Evolutionary conservation across 2,329 filamentous ascomycete species (phyloP).

Genomic region (Incumbomyces delicatus): DNA sequence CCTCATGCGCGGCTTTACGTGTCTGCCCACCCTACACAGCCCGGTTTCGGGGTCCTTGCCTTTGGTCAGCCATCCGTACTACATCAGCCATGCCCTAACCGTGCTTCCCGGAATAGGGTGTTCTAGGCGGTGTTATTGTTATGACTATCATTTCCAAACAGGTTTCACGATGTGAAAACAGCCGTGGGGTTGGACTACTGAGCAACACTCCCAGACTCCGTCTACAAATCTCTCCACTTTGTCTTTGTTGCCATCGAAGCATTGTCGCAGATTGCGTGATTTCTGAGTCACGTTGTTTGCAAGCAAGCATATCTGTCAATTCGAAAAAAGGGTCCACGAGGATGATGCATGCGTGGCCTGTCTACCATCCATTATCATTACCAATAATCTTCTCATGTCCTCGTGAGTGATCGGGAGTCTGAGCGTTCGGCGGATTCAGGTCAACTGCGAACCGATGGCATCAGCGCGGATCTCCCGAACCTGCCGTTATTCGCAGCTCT

Average conservation of each 20-base stretch:
- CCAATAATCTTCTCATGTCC: not conserved
- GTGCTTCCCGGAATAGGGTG: conserved; percentile 4
- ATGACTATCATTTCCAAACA: not conserved
- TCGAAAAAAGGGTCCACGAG: not conserved
- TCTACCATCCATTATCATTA: not conserved
- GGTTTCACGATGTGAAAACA: not conserved
- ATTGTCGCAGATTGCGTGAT: not conserved
- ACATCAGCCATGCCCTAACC: not conserved
- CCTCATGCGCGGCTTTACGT: not conserved
- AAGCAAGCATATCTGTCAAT: not conserved
- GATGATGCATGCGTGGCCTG: not conserved
- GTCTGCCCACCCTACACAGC: conserved; percentile 3
- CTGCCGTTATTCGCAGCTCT: conserved; percentile 1
- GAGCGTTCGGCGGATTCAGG: too few relatives aligned
- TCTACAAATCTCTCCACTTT: not conserved
- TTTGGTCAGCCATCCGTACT: conserved; percentile 5
- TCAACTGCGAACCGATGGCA: not conserved
- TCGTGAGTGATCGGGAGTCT: conserved; percentile 2
- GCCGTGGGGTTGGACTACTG: too few relatives aligned
- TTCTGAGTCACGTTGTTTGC: not conserved
- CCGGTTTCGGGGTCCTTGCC: conserved; percentile 4
- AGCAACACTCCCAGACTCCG: too few relatives aligned
- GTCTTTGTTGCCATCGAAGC: conserved; percentile 1
- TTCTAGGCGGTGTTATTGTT: conserved; percentile 5
- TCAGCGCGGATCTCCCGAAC: not conserved